Percentiles rank a stretch among this genome's conserved stretches.
Evolutionary conservation across 331 rosid genomes (phyloP).

Genomic region (Acacia concinna): DNA sequence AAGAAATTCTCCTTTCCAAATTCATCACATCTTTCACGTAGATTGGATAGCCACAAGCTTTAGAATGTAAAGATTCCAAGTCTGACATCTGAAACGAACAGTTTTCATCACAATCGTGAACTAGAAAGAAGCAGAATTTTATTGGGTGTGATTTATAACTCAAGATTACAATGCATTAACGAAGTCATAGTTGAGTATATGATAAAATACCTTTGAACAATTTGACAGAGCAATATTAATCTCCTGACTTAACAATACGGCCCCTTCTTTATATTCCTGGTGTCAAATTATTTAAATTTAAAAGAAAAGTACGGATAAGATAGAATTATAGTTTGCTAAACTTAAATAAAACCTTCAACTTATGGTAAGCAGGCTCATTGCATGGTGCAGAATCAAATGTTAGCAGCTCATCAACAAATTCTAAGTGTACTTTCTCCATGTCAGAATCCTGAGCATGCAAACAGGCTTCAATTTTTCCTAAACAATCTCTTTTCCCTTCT

Average conservation of each 20-base stretch:
- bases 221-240: slow-evolving; percentile 51
- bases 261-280: slow-evolving; percentile 73
- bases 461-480: slow-evolving; percentile 62
- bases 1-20: slow-evolving; percentile 53
- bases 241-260: slow-evolving; percentile 59
- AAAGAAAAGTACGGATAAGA: background rate
- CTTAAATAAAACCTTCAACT: slow-evolving; percentile 67
- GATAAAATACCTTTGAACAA: slow-evolving; percentile 55
- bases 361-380: slow-evolving; percentile 67
- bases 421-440: slow-evolving; percentile 57
- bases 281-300: slow-evolving; percentile 15
- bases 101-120: slow-evolving; percentile 33
- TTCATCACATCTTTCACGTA: slow-evolving; percentile 58
- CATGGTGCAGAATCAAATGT: slow-evolving; percentile 55
- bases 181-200: slow-evolving; percentile 2
- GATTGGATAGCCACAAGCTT: slow-evolving; percentile 64
- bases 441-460: slow-evolving; percentile 30
- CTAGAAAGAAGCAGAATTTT: slow-evolving; percentile 31
- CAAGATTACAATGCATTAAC: slow-evolving; percentile 18
- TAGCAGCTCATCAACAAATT: slow-evolving; percentile 59
- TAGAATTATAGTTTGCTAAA: slow-evolving; percentile 23
- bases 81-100: slow-evolving; percentile 64
- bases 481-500: slow-evolving; percentile 64
- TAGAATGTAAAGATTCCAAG: slow-evolving; percentile 72
- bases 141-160: slow-evolving; percentile 12